phyloP scores from a whole-genome alignment of 805 yeast genomes.

The Nakazawaea pomicola region DNA sequence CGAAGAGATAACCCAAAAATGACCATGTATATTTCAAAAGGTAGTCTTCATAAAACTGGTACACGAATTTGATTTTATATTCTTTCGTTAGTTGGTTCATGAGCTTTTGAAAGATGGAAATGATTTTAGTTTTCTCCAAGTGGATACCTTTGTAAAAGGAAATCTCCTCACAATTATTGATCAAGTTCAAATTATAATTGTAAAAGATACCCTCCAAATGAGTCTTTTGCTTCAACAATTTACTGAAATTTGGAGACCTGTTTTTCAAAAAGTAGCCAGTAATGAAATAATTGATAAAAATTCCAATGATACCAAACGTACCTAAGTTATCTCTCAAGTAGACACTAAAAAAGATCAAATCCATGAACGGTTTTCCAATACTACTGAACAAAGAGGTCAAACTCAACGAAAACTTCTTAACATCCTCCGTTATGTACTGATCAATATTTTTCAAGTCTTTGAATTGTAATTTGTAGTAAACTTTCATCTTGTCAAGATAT shows the following conservation, averaged over 20 bases:
- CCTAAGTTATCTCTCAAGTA: constrained; percentile 86
- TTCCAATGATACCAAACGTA: constrained; percentile 77
- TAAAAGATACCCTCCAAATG: constrained; percentile 85
- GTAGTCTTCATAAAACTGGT: constrained; percentile 77
- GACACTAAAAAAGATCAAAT: constrained; percentile 74
- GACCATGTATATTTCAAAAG: constrained; percentile 91
- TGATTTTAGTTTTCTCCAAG: constrained; percentile 67
- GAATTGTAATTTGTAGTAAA: constrained; percentile 75
- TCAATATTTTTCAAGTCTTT: constrained; percentile 68
- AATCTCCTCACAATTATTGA: constrained; percentile 87
- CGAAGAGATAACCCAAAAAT: constrained; percentile 87
- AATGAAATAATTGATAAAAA: constrained; percentile 71
- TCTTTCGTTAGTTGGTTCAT: constrained; percentile 27
- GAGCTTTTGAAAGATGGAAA: constrained; percentile 51
- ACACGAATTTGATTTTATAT: constrained; percentile 56
- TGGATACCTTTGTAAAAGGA: constrained; percentile 88
- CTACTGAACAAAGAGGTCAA: constrained; percentile 80
- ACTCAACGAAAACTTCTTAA: constrained; percentile 73
- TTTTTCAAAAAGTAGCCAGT: constrained; percentile 72
- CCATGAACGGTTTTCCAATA: constrained; percentile 89
- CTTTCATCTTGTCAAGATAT: constrained; percentile 74
- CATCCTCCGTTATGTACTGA: constrained; percentile 82
- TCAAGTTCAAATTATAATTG: constrained; percentile 78
- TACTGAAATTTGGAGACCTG: constrained; percentile 83
- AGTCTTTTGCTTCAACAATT: constrained; percentile 65